A percentile compares a stretch with the other conserved stretches of the same genome.
Evolutionary conservation across 2,329 filamentous ascomycete species (phyloP).

Genomic region (Emericellopsis cladophorae): DNA sequence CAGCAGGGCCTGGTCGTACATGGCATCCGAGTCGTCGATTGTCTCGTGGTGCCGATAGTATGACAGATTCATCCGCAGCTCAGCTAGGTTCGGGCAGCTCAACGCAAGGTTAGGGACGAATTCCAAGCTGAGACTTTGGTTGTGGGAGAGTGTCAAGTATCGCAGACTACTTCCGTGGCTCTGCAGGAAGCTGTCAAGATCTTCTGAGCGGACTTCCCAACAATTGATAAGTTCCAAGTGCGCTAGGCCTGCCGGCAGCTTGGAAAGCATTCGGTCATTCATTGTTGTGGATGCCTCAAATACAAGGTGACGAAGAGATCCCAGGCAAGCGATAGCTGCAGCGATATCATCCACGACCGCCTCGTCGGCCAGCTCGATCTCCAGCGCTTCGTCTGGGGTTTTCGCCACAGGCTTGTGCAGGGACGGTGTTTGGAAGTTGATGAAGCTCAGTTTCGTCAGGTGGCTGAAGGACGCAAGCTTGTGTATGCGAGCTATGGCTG

Average conservation of each 20-base stretch:
- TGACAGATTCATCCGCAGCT: conserved; percentile 64
- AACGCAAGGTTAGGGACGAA: conserved; percentile 57
- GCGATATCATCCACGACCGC: conserved; percentile 25
- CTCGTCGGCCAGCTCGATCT: conserved; percentile 24
- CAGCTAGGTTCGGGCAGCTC: conserved; percentile 58
- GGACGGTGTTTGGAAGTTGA: conserved; percentile 49
- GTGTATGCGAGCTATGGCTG: conserved; percentile 41
- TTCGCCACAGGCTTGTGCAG: conserved; percentile 20
- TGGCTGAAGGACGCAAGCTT: conserved; percentile 39
- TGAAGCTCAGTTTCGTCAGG: conserved; percentile 44
- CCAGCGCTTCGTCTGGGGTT: conserved; percentile 16
- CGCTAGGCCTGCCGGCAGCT: conserved; percentile 52
- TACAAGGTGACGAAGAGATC: conserved; percentile 51
- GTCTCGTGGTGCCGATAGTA: conserved; percentile 61
- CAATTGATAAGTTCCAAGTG: conserved; percentile 70
- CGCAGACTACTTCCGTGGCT: conserved; percentile 56
- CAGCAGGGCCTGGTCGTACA: conserved; percentile 57
- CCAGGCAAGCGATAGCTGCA: conserved; percentile 31
- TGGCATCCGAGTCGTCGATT: conserved; percentile 60
- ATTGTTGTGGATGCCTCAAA: conserved; percentile 67
- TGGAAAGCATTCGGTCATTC: conserved; percentile 53
- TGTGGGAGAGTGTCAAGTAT: conserved; percentile 61
- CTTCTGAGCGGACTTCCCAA: conserved; percentile 56
- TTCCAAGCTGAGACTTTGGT: conserved; percentile 61
- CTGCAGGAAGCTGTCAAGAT: conserved; percentile 51